Percentiles rank a stretch among this genome's conserved stretches.
phyloP scores from a whole-genome alignment of 176 grass and related monocot genomes.

The Hyparrhenia diplandra region DNA sequence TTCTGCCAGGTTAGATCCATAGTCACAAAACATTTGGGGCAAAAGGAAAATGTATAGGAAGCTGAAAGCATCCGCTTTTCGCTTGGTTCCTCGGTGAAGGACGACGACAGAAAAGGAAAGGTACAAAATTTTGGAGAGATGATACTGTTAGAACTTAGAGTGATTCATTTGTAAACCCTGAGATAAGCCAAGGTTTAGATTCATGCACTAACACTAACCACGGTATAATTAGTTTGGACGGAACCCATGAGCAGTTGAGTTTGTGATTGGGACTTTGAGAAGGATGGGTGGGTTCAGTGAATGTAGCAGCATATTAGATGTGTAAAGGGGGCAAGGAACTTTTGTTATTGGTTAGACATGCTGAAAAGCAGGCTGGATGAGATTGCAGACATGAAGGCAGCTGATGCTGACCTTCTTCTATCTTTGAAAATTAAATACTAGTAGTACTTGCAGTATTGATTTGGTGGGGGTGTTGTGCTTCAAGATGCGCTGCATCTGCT shows the following conservation, averaged over 20 bases:
- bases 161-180: constrained; percentile 33
- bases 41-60: constrained; percentile 47
- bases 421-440: constrained; percentile 20
- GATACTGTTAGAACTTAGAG: constrained; percentile 21
- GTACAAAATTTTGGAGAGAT: constrained; percentile 32
- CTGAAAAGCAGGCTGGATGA: constrained; percentile 3
- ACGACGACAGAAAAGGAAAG: constrained; percentile 4
- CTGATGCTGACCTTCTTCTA: constrained; percentile 33
- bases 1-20: constrained; percentile 40
- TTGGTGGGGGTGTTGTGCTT: not conserved
- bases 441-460: constrained; percentile 5
- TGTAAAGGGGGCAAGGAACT: not conserved
- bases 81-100: constrained; percentile 20
- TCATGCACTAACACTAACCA: not conserved
- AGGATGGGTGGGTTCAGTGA: constrained; percentile 3
- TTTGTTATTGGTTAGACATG: not conserved
- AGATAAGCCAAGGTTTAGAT: constrained; percentile 22
- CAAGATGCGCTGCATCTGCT: constrained; percentile 29
- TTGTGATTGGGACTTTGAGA: not conserved
- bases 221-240: not conserved
- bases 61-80: constrained; percentile 24
- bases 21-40: constrained; percentile 27
- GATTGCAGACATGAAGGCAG: not conserved
- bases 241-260: constrained; percentile 1
- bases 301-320: constrained; percentile 16